phyloP scores from a whole-genome alignment of 2,329 filamentous ascomycete species.

The Penicillium sp. region DNA sequence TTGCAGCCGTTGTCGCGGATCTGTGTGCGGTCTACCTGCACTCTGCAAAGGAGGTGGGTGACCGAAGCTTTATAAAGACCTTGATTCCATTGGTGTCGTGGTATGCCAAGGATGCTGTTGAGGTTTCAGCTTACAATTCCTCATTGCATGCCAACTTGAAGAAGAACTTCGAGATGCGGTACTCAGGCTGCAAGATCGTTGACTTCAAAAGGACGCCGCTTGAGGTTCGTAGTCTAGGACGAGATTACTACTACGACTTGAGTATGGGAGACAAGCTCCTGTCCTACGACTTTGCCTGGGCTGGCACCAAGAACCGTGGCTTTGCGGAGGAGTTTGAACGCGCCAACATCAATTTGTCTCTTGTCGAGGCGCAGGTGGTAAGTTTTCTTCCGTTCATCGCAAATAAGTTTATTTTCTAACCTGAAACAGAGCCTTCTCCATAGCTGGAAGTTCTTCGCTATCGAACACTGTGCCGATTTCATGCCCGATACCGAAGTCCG shows the following conservation, averaged over 20 bases:
- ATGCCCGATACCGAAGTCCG: constrained; percentile 58
- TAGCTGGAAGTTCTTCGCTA: constrained; percentile 83
- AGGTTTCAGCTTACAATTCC: constrained; percentile 78
- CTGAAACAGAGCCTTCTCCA: constrained; percentile 68
- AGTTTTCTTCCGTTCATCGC: constrained; percentile 33
- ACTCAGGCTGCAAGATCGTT: constrained; percentile 68
- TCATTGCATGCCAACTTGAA: constrained; percentile 84
- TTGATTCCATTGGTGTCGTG: constrained; percentile 76
- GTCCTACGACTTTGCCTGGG: constrained; percentile 75
- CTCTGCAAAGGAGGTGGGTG: constrained; percentile 73
- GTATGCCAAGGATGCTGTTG: constrained; percentile 73
- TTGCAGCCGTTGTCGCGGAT: constrained; percentile 81
- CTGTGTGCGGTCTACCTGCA: constrained; percentile 90
- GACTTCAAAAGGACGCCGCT: constrained; percentile 77
- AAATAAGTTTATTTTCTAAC: constrained; percentile 28
- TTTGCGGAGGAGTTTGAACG: constrained; percentile 79
- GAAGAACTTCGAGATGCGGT: constrained; percentile 78
- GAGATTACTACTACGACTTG: constrained; percentile 81
- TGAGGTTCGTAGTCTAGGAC: constrained; percentile 65
- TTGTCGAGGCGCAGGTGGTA: constrained; percentile 89
- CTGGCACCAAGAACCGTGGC: constrained; percentile 63
- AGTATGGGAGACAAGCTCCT: constrained; percentile 74
- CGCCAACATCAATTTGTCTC: constrained; percentile 85
- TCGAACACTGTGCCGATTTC: constrained; percentile 73
- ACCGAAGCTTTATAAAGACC: constrained; percentile 65